phyloP scores from a whole-genome alignment of 169 alveolate genomes.

The Pseudocohnilembus persalinus region DNA sequence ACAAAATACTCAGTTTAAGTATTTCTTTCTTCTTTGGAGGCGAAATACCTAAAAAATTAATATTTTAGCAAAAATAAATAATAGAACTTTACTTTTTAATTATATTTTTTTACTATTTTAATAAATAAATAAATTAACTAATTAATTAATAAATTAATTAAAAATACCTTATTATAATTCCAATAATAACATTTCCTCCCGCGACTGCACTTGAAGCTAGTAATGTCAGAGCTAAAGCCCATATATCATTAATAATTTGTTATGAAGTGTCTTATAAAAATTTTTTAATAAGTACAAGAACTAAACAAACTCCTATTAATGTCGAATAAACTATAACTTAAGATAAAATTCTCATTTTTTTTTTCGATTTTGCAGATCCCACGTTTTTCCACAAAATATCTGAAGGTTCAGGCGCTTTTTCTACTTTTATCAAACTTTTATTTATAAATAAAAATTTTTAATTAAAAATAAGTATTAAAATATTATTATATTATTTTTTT shows the following conservation, averaged over 20 bases:
- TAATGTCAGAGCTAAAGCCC: background rate
- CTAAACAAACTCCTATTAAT: background rate
- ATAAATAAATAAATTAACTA: too few relatives aligned
- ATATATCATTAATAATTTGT: background rate
- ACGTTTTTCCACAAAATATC: constrained; percentile 34
- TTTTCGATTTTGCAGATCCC: background rate
- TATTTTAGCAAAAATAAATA: too few relatives aligned
- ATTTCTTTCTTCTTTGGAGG: constrained; percentile 14
- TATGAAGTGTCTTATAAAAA: background rate
- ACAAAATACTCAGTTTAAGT: constrained; percentile 29
- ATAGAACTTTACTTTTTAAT: too few relatives aligned
- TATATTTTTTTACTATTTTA: too few relatives aligned
- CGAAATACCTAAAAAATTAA: background rate
- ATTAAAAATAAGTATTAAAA: too few relatives aligned
- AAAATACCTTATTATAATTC: background rate
- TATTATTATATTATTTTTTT: background rate
- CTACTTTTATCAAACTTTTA: background rate
- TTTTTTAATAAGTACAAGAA: background rate
- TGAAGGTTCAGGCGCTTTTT: constrained; percentile 39
- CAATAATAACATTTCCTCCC: background rate
- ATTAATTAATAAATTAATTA: too few relatives aligned
- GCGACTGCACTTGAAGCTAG: background rate
- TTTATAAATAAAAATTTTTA: too few relatives aligned
- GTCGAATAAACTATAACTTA: background rate
- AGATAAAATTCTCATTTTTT: background rate